Conservation (phyloP, 2,329 filamentous ascomycete species). For the Pseudocercospora crystallina region DNA sequence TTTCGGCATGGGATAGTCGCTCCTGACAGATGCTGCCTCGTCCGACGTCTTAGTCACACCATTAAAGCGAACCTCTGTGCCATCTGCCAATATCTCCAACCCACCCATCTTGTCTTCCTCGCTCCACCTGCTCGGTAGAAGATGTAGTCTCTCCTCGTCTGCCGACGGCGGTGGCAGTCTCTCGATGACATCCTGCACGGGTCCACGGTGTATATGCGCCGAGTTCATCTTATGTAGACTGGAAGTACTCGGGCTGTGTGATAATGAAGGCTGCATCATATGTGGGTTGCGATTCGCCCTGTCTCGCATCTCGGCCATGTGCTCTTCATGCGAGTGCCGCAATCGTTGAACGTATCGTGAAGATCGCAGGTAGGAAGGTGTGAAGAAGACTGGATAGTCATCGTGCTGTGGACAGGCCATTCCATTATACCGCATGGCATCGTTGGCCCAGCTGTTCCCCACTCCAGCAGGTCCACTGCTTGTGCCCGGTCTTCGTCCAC, state of each 20-base stretch:
- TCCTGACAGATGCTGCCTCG: slow-evolving; percentile 79
- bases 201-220: slow-evolving; percentile 63
- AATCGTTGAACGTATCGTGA: slow-evolving; percentile 78
- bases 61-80: slow-evolving; percentile 66
- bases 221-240: slow-evolving; percentile 63
- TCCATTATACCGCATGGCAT: slow-evolving; percentile 22
- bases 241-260: slow-evolving; percentile 58
- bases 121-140: slow-evolving; percentile 81
- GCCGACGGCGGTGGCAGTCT: slow-evolving; percentile 55
- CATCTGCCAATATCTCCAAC: slow-evolving; percentile 73
- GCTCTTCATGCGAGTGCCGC: slow-evolving; percentile 56
- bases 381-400: slow-evolving; percentile 60
- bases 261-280: slow-evolving; percentile 40
- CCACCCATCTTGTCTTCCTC: slow-evolving; percentile 70
- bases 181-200: slow-evolving; percentile 83
- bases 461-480: slow-evolving; percentile 13
- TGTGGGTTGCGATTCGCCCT: slow-evolving; percentile 13
- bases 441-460: slow-evolving; percentile 11
- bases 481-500: slow-evolving; percentile 10
- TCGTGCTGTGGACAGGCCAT: slow-evolving; percentile 24
- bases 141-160: slow-evolving; percentile 63
- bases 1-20: slow-evolving; percentile 81
- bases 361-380: slow-evolving; percentile 77
- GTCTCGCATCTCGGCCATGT: slow-evolving; percentile 41
- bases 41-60: slow-evolving; percentile 60